Base-by-base conservation (phyloP, 768 basidiomycete genomes). In the Botryobasidium botryosum region DNA sequence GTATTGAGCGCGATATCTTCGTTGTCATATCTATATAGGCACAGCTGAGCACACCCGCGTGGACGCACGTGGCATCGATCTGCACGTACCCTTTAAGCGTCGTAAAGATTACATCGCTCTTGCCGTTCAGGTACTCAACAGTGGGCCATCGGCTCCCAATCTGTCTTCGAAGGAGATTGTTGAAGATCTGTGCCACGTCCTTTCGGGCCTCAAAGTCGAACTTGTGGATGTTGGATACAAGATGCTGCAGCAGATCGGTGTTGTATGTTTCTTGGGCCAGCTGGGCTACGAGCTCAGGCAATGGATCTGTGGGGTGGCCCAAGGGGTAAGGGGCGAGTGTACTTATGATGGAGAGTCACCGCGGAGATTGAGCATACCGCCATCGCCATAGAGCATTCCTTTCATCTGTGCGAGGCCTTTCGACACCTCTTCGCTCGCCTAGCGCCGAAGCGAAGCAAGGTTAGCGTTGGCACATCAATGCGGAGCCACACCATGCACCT, bases 1-100 rank as follows among this genome's bases (percentile, higher is more conserved):
- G 92, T 96, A 55, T 99, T 99, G 47, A 99, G 70, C 6, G 91
- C 90, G 44, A 97, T 70, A 49, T 97, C 92, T 59, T 96, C 86
- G 55, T 94, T 90, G 63, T 79, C 79, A 57, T 99, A 99, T 5
- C 91, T 67, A 51, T 1, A 10, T 3, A 39, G 17, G 5, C 44
- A 8, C n/a, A n/a, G n/a, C n/a, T n/a, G n/a, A n/a, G 13, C 20
- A 5, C 0, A 25, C n/a, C 1, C 25, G 35, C 5, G 26, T 17
- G 40, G 21, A 2, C 17, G 4, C 26, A 15, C 27, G 35, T 7
- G 31, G 33, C n/a, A 13, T 3, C 42, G 29, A 4, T 18, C 27
- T 32, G 23, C 33, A 45, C 64, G 46, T 39, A 66, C 65, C 66
- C 90, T 45, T 76, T 80, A 38, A 97, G 69, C 6, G 88, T 74